Percentiles rank a stretch among this genome's conserved stretches.
phyloP scores from a whole-genome alignment of 2,329 filamentous ascomycete species.

The Leptographium lundbergii region DNA sequence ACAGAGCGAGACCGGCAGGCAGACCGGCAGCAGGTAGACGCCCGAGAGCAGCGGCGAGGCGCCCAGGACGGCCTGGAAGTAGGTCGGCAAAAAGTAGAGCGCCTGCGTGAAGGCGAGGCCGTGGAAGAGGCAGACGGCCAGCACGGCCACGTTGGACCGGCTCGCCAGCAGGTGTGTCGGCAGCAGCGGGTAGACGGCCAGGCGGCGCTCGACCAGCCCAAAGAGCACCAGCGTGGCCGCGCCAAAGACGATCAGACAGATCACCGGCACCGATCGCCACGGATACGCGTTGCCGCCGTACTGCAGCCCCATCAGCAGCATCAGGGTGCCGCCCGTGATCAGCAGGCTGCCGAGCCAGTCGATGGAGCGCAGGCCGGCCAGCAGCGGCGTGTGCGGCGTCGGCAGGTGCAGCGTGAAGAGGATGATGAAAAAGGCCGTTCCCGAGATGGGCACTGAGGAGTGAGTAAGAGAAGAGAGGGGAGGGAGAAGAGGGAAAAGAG shows the following conservation, averaged over 20 bases:
- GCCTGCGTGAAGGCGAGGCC: conserved; percentile 48
- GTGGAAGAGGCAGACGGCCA: conserved; percentile 33
- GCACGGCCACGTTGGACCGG: conserved; percentile 41
- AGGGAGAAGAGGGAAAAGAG: too few relatives aligned
- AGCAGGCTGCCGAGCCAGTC: conserved; percentile 36
- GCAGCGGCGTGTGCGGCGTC: conserved; percentile 50
- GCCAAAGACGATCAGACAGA: conserved; percentile 52
- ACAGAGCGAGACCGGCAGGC: conserved; percentile 24
- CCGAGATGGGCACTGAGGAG: conserved; percentile 17
- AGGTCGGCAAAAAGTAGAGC: conserved; percentile 62
- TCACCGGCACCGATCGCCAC: conserved; percentile 48
- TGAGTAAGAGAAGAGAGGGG: neutral
- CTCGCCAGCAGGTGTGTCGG: conserved; percentile 48
- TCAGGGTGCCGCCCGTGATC: conserved; percentile 52
- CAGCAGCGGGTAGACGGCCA: conserved; percentile 57
- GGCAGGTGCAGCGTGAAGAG: conserved; percentile 54
- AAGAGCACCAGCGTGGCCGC: conserved; percentile 35
- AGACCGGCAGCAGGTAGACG: conserved; percentile 20
- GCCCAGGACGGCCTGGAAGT: conserved; percentile 55
- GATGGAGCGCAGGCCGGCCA: conserved; percentile 49
- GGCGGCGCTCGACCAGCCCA: conserved; percentile 47
- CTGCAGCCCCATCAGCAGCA: conserved; percentile 58
- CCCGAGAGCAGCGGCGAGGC: conserved; percentile 48
- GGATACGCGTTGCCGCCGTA: conserved; percentile 46
- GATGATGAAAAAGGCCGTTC: conserved; percentile 31